Evolutionary conservation across 2,329 filamentous ascomycete species (phyloP), one percentile per base, ranked within the genome.

Genomic region (Coniochaeta prunicola): DNA sequence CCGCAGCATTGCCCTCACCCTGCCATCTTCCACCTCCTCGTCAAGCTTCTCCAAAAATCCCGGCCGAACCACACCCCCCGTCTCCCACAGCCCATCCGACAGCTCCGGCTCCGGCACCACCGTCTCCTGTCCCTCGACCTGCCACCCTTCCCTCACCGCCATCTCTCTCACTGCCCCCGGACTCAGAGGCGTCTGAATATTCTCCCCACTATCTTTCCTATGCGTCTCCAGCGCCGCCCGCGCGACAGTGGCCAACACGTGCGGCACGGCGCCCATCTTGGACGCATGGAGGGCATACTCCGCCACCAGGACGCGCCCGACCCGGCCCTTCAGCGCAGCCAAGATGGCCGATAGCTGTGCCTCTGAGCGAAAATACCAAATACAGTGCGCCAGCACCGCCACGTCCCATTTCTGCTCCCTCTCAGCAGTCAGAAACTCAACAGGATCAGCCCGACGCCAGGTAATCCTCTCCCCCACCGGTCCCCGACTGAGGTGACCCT

Each of bases 321-420:
- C 71, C 42, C 72, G 68, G 10, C 69, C 64, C 30, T 64, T 68
- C 30, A 77, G 64, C n/a, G 70, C 68, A 0, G 60, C 5, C 6
- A 81, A 69, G n/a, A 76, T 73, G 1, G 62, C 60, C 0, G 66
- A 60, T 3, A 81, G 68, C 12, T 70, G 62, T 0, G 64, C 61
- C 0, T 72, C 72, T 1, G 72, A 73, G 17, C 70, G 63, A 63
- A 85, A 83, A 65, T 84, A 85, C 77, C 78, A 85, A 30, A 81
- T 71, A 62, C 73, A 77, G 66, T 84, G 81, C 19, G 71, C 71
- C 36, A 84, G 70, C 3, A 84, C 76, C 2, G 75, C 72, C 24
- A 71, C 74, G 60, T 81, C 77, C 68, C 75, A 82, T 4, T 59
- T 59, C 6, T 59, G n/a, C 58, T 57, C 15, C 5, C 58, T 61